Evolutionary conservation across 2,329 filamentous ascomycete species (phyloP), one percentile per base, ranked within the genome.

Genomic region (Alternaria tenuissima): DNA sequence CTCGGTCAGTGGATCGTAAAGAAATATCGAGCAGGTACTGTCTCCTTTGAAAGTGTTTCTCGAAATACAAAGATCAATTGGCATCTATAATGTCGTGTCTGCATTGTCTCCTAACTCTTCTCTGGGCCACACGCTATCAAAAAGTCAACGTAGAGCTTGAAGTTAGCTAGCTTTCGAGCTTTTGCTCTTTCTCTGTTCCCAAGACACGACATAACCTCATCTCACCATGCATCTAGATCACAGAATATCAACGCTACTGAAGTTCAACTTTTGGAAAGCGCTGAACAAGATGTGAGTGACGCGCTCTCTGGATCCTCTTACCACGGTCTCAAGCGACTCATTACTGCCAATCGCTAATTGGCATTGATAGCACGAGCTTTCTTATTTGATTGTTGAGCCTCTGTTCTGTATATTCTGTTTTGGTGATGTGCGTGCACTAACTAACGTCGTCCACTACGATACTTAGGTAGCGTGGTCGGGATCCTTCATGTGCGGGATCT

Each of bases 141-240:
- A 20, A 39, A 0, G n/a, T 1, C 36, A 8, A 20, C 36, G 9
- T 8, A 6, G 7, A 18, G 7, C 3, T 20, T 5, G 3, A 18
- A 39, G 8, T 18, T 39, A 20, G n/a, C 36, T 39, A 2, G n/a
- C 3, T 16, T 3, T 11, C 1, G n/a, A 39, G n/a, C n/a, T 20
- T 7, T 20, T 5, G 2, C 2, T 20, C 7, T 4, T 20, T 5
- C 16, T 7, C n/a, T 20, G 0, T n/a, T 7, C 4, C 7, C 5
- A 39, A 9, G 3, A 1, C 8, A 20, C 4, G n/a, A 11, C n/a
- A 9, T 1, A 39, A 9, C n/a, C 36, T 18, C 36, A 11, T 39
- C 7, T 8, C n/a, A 18, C n/a, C n/a, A 7, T 39, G 36, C 8
- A 12, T n/a, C 14, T n/a, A 2, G 2, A 18, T 1, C 8, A n/a